Percentiles rank a stretch among this genome's conserved stretches.
Evolutionary conservation across 768 basidiomycete species (phyloP).

Genomic region (Gautieria morchelliformis): DNA sequence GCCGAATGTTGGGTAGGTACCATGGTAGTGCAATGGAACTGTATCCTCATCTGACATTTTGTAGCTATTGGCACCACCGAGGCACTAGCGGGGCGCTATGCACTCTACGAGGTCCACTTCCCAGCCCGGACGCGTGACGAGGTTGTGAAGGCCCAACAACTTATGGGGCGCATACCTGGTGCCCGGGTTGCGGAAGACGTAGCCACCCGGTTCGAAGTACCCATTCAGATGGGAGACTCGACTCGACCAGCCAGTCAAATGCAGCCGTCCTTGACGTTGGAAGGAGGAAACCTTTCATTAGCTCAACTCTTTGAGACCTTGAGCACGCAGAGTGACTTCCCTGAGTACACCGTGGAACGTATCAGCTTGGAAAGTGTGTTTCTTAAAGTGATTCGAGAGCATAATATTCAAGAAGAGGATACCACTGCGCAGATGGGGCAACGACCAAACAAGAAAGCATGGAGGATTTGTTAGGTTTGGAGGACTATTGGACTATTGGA

Average conservation of each 20-base stretch:
- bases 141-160: conserved; percentile 40
- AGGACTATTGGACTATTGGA: too few species aligned
- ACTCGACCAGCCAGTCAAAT: background rate
- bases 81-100: conserved; percentile 54
- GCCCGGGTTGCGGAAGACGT: conserved; percentile 63
- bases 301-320: conserved; percentile 50
- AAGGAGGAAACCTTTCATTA: conserved; percentile 30
- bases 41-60: background rate
- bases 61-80: conserved; percentile 60
- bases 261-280: background rate
- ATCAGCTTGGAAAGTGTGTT: conserved; percentile 66
- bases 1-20: conserved; percentile 51
- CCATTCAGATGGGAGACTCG: conserved; percentile 27
- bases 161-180: conserved; percentile 56
- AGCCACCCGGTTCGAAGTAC: conserved; percentile 67
- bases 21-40: background rate
- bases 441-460: background rate
- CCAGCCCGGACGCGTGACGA: conserved; percentile 57
- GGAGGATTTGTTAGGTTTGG: conserved; percentile 5
- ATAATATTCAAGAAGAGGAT: conserved; percentile 46
- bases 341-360: conserved; percentile 64
- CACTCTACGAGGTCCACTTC: conserved; percentile 71
- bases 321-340: conserved; percentile 40
- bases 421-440: background rate
- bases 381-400: conserved; percentile 56